Evolutionary conservation across 2,329 filamentous ascomycete species (phyloP).

Genomic region (Penicillium sp.): DNA sequence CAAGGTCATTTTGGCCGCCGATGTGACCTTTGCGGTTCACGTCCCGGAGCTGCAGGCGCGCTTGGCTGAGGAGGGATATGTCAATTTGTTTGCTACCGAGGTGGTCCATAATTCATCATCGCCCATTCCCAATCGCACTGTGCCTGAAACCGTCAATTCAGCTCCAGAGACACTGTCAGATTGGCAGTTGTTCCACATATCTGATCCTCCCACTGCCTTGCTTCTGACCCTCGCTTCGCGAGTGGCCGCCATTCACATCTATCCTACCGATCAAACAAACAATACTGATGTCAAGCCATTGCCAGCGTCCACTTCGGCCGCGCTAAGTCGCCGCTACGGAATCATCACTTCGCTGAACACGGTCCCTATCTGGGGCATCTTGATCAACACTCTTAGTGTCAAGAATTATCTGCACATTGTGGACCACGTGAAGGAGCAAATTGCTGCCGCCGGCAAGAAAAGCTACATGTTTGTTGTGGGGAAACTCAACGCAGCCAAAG

Average conservation of each 20-base stretch:
- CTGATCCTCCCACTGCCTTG: slow-evolving; percentile 71
- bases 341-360: slow-evolving; percentile 74
- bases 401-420: slow-evolving; percentile 83
- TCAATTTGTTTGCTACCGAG: slow-evolving; percentile 60
- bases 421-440: slow-evolving; percentile 63
- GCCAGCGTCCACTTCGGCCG: slow-evolving; percentile 48
- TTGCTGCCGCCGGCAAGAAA: slow-evolving; percentile 81
- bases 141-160: slow-evolving; percentile 49
- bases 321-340: slow-evolving; percentile 79
- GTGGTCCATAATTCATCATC: slow-evolving; percentile 74
- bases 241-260: slow-evolving; percentile 71
- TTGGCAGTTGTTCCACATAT: slow-evolving; percentile 79
- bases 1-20: slow-evolving; percentile 76
- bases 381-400: slow-evolving; percentile 92
- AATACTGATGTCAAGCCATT: slow-evolving; percentile 34
- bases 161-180: slow-evolving; percentile 50
- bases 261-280: slow-evolving; percentile 50
- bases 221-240: slow-evolving; percentile 82
- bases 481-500: slow-evolving; percentile 89
- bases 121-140: slow-evolving; percentile 73
- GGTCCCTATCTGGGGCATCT: slow-evolving; percentile 79
- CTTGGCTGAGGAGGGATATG: slow-evolving; percentile 62
- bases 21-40: slow-evolving; percentile 79
- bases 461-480: slow-evolving; percentile 94
- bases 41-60: slow-evolving; percentile 52